phyloP scores from a whole-genome alignment of 2,329 filamentous ascomycete species.

The Epichloe sibirici region DNA sequence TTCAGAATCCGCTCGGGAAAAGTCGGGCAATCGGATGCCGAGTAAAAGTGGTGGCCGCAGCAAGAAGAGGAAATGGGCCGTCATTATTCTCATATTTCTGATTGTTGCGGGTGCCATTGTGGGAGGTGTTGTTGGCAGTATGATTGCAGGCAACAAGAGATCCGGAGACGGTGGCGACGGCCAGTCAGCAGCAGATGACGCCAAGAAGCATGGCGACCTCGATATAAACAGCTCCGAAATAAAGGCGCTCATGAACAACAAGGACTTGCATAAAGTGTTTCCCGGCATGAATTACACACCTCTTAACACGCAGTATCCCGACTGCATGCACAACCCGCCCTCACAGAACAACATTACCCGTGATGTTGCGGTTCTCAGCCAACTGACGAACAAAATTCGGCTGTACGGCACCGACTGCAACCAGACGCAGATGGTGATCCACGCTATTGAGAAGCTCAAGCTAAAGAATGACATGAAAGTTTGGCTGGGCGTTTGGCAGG shows the following conservation, averaged over 20 bases:
- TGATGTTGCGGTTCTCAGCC: constrained; percentile 79
- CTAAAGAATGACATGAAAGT: constrained; percentile 66
- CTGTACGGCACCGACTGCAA: constrained; percentile 96
- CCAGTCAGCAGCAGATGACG: constrained; percentile 47
- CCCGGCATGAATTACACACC: constrained; percentile 94
- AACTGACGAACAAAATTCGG: constrained; percentile 77
- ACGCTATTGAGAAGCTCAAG: constrained; percentile 63
- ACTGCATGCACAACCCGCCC: constrained; percentile 63
- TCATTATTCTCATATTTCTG: constrained; percentile 51
- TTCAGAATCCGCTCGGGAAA: constrained; percentile 9
- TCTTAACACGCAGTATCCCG: constrained; percentile 79
- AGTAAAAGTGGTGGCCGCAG: constrained; percentile 38
- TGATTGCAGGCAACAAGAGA: constrained; percentile 45
- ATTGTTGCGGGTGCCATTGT: constrained; percentile 60
- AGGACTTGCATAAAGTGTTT: constrained; percentile 80
- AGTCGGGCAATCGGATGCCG: constrained; percentile 8
- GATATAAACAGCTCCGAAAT: constrained; percentile 66
- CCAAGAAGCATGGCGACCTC: constrained; percentile 54
- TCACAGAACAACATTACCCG: constrained; percentile 92
- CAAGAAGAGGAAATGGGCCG: constrained; percentile 58
- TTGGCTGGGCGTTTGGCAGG: constrained; percentile 92
- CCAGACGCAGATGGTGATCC: constrained; percentile 86
- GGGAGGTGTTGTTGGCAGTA: constrained; percentile 61
- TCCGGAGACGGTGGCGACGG: constrained; percentile 9
- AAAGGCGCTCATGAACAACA: constrained; percentile 68